Evolutionary conservation across 2,329 filamentous ascomycete species (phyloP).

Genomic region (Fusarium decemcellulare): DNA sequence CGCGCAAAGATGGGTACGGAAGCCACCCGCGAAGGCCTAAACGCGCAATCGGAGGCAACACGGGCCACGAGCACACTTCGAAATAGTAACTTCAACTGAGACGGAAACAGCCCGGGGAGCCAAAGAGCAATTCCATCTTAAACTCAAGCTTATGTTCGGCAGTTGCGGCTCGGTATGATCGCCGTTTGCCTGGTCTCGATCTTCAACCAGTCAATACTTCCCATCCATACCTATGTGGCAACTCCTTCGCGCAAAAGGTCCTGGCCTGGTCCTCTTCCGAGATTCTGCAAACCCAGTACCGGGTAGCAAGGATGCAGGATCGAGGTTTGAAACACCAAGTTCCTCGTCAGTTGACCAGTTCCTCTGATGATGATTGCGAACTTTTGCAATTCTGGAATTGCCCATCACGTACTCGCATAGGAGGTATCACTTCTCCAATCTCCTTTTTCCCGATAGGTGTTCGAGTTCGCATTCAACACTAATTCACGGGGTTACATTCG

Average conservation of each 20-base stretch:
- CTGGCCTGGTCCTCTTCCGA: background rate
- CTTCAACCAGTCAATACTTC: background rate
- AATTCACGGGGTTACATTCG: slow-evolving; percentile 10
- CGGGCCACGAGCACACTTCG: background rate
- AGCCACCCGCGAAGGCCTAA: slow-evolving; percentile 6
- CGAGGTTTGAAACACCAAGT: slow-evolving; percentile 23
- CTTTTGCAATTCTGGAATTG: slow-evolving; percentile 13
- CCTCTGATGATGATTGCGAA: slow-evolving; percentile 5
- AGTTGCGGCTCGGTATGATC: slow-evolving; percentile 18
- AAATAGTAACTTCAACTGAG: slow-evolving; percentile 6
- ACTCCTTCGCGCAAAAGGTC: slow-evolving; percentile 4
- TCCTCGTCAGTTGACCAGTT: slow-evolving; percentile 4
- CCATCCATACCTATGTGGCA: background rate
- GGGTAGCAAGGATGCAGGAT: slow-evolving; percentile 9
- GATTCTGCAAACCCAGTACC: background rate
- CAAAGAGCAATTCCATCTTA: background rate
- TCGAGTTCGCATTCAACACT: slow-evolving; percentile 4
- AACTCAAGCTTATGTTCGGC: slow-evolving; percentile 10
- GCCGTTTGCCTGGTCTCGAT: slow-evolving; percentile 9
- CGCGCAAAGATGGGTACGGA: background rate
- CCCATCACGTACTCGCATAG: slow-evolving; percentile 11
- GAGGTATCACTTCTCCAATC: slow-evolving; percentile 7
- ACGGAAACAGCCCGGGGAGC: slow-evolving; percentile 2
- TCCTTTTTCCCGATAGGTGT: slow-evolving; percentile 1
- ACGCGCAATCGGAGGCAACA: slow-evolving; percentile 12